Conservation (phyloP, 1,284 basidiomycete genomes). For the Leccinum insolens region DNA sequence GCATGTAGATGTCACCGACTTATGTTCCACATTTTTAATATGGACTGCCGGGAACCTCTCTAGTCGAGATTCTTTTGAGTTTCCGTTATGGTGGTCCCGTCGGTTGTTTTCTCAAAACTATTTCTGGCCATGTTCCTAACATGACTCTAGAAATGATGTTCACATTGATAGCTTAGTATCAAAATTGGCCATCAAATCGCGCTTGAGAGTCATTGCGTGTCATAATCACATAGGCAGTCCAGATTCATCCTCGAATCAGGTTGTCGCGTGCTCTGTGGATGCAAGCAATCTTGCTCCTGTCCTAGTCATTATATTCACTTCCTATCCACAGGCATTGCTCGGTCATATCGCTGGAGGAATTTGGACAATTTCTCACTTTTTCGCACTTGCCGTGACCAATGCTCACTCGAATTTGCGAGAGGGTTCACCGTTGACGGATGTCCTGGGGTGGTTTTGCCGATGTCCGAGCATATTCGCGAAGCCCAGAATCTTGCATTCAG, state of each 20-base stretch:
- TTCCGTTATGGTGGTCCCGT: constrained; percentile 28
- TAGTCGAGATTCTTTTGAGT: constrained; percentile 4
- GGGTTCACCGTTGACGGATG: constrained; percentile 39
- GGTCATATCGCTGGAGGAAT: constrained; percentile 33
- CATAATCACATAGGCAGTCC: constrained; percentile 19
- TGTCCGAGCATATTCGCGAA: constrained; percentile 37
- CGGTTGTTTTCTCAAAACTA: constrained; percentile 6
- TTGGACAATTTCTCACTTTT: constrained; percentile 42
- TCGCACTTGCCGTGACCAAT: constrained; percentile 46
- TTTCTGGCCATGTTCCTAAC: constrained; percentile 4
- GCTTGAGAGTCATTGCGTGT: constrained; percentile 28
- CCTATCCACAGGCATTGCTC: constrained; percentile 30
- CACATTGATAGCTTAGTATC: constrained; percentile 19
- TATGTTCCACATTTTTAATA: constrained; percentile 26
- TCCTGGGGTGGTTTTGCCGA: constrained; percentile 50
- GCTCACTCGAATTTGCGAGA: constrained; percentile 30
- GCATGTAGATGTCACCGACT: constrained; percentile 19
- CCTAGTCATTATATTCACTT: constrained; percentile 14
- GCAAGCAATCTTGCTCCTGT: constrained; percentile 31
- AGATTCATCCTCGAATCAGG: constrained; percentile 38
- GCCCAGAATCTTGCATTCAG: constrained; percentile 50
- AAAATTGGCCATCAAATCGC: constrained; percentile 21
- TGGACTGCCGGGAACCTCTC: constrained; percentile 18
- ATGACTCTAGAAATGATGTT: constrained; percentile 15
- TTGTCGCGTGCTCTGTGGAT: constrained; percentile 40